These are phyloP conservation scores for Ramularia endophylla DNA, from an alignment of 2,329 filamentous ascomycete genomes.

Conservation along the genomic window DNA sequence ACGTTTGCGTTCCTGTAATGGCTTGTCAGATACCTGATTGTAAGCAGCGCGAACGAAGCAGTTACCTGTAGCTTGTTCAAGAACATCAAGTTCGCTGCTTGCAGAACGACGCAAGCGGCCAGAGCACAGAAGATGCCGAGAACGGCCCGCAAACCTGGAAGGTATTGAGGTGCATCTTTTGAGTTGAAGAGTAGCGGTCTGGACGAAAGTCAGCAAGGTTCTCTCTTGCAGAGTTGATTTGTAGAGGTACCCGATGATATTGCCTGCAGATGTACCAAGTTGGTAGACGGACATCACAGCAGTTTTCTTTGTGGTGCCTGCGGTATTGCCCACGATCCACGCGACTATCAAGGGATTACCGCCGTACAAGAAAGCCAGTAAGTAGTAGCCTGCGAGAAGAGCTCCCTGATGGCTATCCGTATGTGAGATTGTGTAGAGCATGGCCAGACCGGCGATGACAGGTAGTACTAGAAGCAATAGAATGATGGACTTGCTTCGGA, in stretches of 20 bases:
- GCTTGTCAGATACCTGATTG: no score
- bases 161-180: conserved; percentile 54
- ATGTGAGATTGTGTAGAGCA: conserved; percentile 52
- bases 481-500: conserved; percentile 52
- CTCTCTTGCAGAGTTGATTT: no score
- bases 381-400: conserved; percentile 58
- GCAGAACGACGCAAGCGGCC: conserved; percentile 47
- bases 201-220: no score
- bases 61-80: conserved; percentile 45
- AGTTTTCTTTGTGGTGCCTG: conserved; percentile 61
- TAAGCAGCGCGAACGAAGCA: no score
- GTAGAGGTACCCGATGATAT: conserved; percentile 62
- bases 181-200: conserved; percentile 53
- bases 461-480: conserved; percentile 51
- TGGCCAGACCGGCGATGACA: conserved; percentile 54
- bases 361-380: conserved; percentile 61
- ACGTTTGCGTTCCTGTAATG: conserved; percentile 47
- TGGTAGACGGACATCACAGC: conserved; percentile 60
- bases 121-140: conserved; percentile 52
- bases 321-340: conserved; percentile 66
- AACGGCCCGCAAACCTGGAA: conserved; percentile 51
- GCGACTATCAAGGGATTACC: conserved; percentile 60
- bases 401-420: conserved; percentile 37
- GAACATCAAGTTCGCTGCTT: conserved; percentile 50
- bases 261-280: conserved; percentile 54